Conservation (phyloP, 2,329 filamentous ascomycete species). For the Sclerotinia trifoliorum region DNA sequence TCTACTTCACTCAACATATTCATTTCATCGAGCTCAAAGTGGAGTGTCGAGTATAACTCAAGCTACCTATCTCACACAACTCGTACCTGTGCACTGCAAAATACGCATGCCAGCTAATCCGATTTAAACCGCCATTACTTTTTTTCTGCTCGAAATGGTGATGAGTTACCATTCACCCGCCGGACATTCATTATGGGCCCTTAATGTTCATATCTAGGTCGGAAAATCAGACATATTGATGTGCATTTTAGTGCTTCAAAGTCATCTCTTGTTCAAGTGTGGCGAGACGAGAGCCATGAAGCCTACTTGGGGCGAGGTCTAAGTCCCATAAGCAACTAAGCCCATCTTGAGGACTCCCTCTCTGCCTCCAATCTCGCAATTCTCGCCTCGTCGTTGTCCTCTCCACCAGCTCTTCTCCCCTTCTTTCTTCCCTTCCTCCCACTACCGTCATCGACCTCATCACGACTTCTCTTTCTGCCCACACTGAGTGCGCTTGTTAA, state of each 20-base stretch:
- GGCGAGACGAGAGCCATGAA: neutral
- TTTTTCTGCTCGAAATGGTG: neutral
- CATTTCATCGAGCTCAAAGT: neutral
- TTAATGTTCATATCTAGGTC: neutral
- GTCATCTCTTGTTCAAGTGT: neutral
- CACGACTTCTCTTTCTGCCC: constrained; percentile 46
- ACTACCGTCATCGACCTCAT: constrained; percentile 45
- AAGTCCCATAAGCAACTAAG: neutral
- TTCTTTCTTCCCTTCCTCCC: constrained; percentile 50
- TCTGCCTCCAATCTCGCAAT: constrained; percentile 55
- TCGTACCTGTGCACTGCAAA: neutral
- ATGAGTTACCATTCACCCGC: neutral
- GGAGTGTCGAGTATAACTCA: neutral
- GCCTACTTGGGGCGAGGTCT: neutral
- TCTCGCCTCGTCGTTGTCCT: constrained; percentile 39
- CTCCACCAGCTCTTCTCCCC: constrained; percentile 31
- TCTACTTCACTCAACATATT: neutral
- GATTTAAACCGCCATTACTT: neutral
- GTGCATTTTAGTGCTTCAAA: neutral
- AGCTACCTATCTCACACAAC: neutral
- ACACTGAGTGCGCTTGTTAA: constrained; percentile 43
- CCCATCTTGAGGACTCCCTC: constrained; percentile 50
- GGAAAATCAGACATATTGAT: neutral
- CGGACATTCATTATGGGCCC: neutral
- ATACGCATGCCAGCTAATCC: neutral